A percentile compares a stretch with the other conserved stretches of the same genome.
phyloP scores from a whole-genome alignment of 2,329 filamentous ascomycete genomes.

The Diplodia seriata region DNA sequence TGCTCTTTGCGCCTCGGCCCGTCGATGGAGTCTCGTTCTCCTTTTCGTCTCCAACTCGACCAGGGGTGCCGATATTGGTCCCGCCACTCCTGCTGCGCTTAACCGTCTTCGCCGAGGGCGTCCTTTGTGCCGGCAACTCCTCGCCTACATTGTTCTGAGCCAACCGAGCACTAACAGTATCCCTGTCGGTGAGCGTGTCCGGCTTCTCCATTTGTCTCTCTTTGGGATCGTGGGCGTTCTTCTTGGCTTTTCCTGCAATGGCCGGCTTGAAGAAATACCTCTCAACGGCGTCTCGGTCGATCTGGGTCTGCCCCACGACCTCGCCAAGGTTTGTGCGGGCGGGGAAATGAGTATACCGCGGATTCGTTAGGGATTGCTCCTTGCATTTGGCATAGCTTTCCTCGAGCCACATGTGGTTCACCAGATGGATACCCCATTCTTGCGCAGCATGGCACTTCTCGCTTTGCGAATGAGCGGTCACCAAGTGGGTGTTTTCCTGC shows the following conservation, averaged over 20 bases:
- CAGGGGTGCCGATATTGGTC: constrained; percentile 59
- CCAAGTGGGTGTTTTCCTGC: constrained; percentile 91
- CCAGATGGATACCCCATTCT: constrained; percentile 88
- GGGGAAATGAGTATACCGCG: constrained; percentile 86
- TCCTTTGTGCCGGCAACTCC: constrained; percentile 38
- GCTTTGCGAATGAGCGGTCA: constrained; percentile 86
- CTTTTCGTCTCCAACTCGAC: constrained; percentile 62
- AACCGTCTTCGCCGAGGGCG: constrained; percentile 40
- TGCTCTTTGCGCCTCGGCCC: constrained; percentile 86
- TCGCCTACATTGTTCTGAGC: constrained; percentile 32
- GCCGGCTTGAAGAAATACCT: constrained; percentile 59
- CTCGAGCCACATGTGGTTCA: constrained; percentile 97
- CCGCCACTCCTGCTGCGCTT: constrained; percentile 39
- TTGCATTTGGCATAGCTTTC: constrained; percentile 94
- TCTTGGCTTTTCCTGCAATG: not conserved
- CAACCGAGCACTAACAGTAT: not conserved
- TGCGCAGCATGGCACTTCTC: constrained; percentile 92
- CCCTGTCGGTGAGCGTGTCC: constrained; percentile 39
- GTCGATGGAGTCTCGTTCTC: constrained; percentile 84
- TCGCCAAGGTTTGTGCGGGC: constrained; percentile 89
- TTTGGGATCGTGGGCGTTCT: not conserved
- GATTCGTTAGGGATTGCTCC: constrained; percentile 72
- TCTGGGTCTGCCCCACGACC: constrained; percentile 85
- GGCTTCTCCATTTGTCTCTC: constrained; percentile 15
- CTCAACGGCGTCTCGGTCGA: constrained; percentile 76